These are phyloP conservation scores for Fennellomyces sp. DNA, from an alignment of 371 early-diverging fungal genomes.

Conservation along the genomic window DNA sequence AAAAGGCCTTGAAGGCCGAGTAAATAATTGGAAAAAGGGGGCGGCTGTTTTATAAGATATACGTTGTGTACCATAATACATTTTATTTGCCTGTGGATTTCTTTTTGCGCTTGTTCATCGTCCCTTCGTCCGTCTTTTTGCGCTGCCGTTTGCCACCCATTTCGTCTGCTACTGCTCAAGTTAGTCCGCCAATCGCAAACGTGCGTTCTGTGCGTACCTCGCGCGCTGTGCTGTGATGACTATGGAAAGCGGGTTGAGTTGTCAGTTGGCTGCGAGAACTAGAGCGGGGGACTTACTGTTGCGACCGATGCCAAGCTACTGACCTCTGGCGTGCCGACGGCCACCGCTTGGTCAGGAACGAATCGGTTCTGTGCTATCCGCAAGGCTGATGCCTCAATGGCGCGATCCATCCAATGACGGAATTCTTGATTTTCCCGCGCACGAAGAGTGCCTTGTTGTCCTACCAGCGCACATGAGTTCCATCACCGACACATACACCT, in stretches of 20 bases:
- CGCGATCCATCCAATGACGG: constrained; percentile 47
- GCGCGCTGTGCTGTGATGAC: not conserved
- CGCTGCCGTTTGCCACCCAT: constrained; percentile 20
- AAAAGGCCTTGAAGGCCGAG: constrained; percentile 53
- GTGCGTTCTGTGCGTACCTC: too few relatives aligned
- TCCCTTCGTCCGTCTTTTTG: constrained; percentile 21
- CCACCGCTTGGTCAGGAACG: constrained; percentile 14
- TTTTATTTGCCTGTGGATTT: constrained; percentile 6
- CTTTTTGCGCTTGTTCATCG: constrained; percentile 18
- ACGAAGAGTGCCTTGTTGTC: constrained; percentile 22
- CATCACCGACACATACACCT: not conserved
- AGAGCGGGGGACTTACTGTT: not conserved
- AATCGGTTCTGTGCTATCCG: constrained; percentile 34
- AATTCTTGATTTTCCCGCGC: constrained; percentile 50
- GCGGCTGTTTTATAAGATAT: not conserved
- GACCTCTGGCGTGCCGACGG: not conserved
- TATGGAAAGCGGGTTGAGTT: not conserved
- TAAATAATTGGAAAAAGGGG: constrained; percentile 10
- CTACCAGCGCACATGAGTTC: not conserved
- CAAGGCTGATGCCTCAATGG: constrained; percentile 44
- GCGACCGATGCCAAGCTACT: not conserved
- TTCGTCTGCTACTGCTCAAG: too few relatives aligned
- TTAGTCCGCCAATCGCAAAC: too few relatives aligned
- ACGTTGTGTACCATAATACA: not conserved
- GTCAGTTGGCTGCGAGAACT: not conserved